Conservation (phyloP, 371 early-diverging fungal species). For the Lichtheimia ramosa region DNA sequence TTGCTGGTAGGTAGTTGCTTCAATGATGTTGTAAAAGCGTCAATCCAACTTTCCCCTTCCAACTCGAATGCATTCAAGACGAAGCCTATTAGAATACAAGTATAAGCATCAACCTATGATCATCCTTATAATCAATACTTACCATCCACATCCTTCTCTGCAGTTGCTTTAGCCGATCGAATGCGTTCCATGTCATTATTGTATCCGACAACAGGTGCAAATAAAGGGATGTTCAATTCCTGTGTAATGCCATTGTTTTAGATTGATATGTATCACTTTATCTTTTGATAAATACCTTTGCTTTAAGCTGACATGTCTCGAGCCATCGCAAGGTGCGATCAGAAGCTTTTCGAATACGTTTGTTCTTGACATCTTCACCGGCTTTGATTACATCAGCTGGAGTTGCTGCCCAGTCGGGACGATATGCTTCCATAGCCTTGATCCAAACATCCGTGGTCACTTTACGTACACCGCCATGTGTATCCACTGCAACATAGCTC, state of each 20-base stretch:
- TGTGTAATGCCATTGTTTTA: no score
- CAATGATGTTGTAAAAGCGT: slow-evolving; percentile 31
- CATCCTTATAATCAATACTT: background rate
- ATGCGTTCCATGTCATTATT: slow-evolving; percentile 55
- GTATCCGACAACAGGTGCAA: slow-evolving; percentile 61
- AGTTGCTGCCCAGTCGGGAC: slow-evolving; percentile 55
- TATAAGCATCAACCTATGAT: background rate
- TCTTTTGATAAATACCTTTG: slow-evolving; percentile 23
- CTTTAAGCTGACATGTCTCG: slow-evolving; percentile 29
- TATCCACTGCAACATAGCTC: slow-evolving; percentile 63
- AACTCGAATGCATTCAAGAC: slow-evolving; percentile 39
- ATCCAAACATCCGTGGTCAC: slow-evolving; percentile 56
- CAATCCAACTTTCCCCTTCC: slow-evolving; percentile 13
- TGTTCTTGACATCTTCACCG: slow-evolving; percentile 50
- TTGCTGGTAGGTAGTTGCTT: slow-evolving; percentile 42
- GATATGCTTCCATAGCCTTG: slow-evolving; percentile 45
- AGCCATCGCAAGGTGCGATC: slow-evolving; percentile 69
- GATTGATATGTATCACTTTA: background rate
- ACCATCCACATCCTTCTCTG: slow-evolving; percentile 56
- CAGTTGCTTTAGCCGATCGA: slow-evolving; percentile 56
- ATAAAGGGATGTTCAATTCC: slow-evolving; percentile 40
- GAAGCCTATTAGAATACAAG: slow-evolving; percentile 28
- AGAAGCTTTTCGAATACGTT: slow-evolving; percentile 66
- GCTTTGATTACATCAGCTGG: slow-evolving; percentile 45
- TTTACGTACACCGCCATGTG: slow-evolving; percentile 67